Percentiles rank a stretch among this genome's conserved stretches.
Conservation (phyloP, 805 yeast genomes). For the Starmerella apicola region DNA sequence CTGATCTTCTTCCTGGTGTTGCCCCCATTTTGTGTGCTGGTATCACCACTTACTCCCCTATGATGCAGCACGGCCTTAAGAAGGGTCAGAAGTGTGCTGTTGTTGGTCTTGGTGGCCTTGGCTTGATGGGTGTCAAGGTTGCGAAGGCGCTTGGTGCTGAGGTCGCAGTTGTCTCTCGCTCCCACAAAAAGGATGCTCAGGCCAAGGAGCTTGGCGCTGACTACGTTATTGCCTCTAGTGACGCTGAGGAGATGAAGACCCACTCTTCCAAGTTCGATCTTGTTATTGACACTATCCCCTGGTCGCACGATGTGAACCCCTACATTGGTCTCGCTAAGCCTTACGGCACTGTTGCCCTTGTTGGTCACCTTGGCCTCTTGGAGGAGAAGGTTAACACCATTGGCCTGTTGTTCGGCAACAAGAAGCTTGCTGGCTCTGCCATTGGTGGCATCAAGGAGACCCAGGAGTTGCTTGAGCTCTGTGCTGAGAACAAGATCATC, state of each 20-base stretch:
- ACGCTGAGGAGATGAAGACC: conserved; percentile 29
- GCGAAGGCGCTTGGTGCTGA: conserved; percentile 54
- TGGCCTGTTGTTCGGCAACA: conserved; percentile 35
- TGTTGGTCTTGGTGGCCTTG: conserved; percentile 56
- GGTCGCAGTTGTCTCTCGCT: conserved; percentile 44
- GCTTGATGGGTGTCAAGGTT: conserved; percentile 47
- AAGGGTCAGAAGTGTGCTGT: conserved; percentile 45
- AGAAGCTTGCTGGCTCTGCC: conserved; percentile 35
- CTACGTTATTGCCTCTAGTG: conserved; percentile 41
- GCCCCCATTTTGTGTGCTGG: conserved; percentile 76
- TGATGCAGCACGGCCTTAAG: conserved; percentile 37
- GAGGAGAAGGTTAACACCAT: conserved; percentile 32
- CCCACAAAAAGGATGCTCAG: conserved; percentile 39
- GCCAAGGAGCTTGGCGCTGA: conserved; percentile 46
- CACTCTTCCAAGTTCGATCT: conserved; percentile 35
- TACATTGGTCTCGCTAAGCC: conserved; percentile 43
- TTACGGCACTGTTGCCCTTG: conserved; percentile 48
- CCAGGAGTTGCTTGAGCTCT: conserved; percentile 50
- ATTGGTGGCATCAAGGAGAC: conserved; percentile 56
- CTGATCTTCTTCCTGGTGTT: conserved; percentile 30
- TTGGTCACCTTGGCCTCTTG: conserved; percentile 44
- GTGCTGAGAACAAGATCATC: conserved; percentile 44
- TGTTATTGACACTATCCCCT: conserved; percentile 41
- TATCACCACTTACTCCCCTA: conserved; percentile 57
- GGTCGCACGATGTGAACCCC: conserved; percentile 37